Evolutionary conservation across 495 filamentous ascomycete genomes (phyloP).

Genomic region (Venustampulla echinocandica): DNA sequence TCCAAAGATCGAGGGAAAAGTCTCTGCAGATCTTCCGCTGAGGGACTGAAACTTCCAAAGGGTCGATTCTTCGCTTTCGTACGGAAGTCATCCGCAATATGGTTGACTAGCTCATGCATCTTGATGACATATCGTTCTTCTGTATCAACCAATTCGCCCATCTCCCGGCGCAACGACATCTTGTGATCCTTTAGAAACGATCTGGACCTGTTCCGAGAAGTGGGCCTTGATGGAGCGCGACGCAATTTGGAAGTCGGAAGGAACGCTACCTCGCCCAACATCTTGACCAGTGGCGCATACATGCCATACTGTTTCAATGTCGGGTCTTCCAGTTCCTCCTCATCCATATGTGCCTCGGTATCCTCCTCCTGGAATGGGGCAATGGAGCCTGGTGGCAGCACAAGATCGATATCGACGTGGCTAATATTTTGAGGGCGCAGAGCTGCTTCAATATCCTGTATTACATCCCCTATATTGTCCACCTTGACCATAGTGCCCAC

Average conservation of each 20-base stretch:
- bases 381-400: slow-evolving; percentile 70
- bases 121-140: slow-evolving; percentile 90
- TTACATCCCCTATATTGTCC: slow-evolving; percentile 63
- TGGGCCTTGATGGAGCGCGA: slow-evolving; percentile 79
- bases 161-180: slow-evolving; percentile 71
- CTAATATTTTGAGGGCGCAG: slow-evolving; percentile 69
- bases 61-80: slow-evolving; percentile 50
- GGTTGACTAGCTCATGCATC: slow-evolving; percentile 68
- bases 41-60: slow-evolving; percentile 59
- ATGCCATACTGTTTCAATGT: slow-evolving; percentile 59
- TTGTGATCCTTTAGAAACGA: slow-evolving; percentile 74
- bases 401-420: slow-evolving; percentile 81
- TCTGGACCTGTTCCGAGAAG: slow-evolving; percentile 61
- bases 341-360: slow-evolving; percentile 45
- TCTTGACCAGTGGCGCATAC: slow-evolving; percentile 63
- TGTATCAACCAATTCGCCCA: slow-evolving; percentile 87
- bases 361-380: slow-evolving; percentile 39
- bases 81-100: slow-evolving; percentile 64
- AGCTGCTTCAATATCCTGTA: slow-evolving; percentile 58
- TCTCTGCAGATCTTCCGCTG: slow-evolving; percentile 57
- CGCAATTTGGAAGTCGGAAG: slow-evolving; percentile 80
- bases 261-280: slow-evolving; percentile 76
- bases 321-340: slow-evolving; percentile 52
- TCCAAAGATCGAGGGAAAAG: slow-evolving; percentile 76
- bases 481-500: slow-evolving; percentile 73